Percentiles rank a stretch among this genome's conserved stretches.
Conservation (phyloP, 2,329 filamentous ascomycete genomes). For the Thielaviopsis populi region DNA sequence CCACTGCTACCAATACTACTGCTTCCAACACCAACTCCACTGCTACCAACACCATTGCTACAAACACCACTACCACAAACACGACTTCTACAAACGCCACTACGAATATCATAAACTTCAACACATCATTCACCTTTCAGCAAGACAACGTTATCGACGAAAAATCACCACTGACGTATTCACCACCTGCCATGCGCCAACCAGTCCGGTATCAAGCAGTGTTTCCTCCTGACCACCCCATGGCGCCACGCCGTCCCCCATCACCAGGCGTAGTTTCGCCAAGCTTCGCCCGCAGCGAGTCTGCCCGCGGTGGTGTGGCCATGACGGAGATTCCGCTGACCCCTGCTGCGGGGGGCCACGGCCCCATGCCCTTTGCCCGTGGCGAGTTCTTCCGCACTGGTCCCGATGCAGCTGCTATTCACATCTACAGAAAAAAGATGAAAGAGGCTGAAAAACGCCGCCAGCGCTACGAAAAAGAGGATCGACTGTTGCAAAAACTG, state of each 20-base stretch:
- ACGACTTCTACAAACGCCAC: not conserved
- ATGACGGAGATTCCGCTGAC: conserved; percentile 45
- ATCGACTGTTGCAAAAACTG: conserved; percentile 39
- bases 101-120: not conserved
- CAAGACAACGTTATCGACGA: not conserved
- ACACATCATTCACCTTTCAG: not conserved
- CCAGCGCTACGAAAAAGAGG: conserved; percentile 50
- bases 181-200: conserved; percentile 29
- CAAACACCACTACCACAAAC: not conserved
- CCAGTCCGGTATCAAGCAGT: conserved; percentile 40
- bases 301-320: conserved; percentile 43
- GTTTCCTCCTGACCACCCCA: conserved; percentile 38
- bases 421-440: not conserved
- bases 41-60: not conserved
- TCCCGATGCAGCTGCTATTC: conserved; percentile 29
- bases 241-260: conserved; percentile 32
- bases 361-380: conserved; percentile 27
- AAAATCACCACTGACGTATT: conserved; percentile 39
- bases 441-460: conserved; percentile 23
- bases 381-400: conserved; percentile 30
- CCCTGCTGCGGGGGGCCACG: conserved; percentile 26
- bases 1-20: not conserved
- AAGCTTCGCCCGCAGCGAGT: conserved; percentile 45
- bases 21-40: too few relatives aligned
- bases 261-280: conserved; percentile 50